A percentile compares a stretch with the other conserved stretches of the same genome.
These are phyloP conservation scores for Blepharisma stoltei DNA, from an alignment of 73 alveolate genomes.

Conservation along the genomic window DNA sequence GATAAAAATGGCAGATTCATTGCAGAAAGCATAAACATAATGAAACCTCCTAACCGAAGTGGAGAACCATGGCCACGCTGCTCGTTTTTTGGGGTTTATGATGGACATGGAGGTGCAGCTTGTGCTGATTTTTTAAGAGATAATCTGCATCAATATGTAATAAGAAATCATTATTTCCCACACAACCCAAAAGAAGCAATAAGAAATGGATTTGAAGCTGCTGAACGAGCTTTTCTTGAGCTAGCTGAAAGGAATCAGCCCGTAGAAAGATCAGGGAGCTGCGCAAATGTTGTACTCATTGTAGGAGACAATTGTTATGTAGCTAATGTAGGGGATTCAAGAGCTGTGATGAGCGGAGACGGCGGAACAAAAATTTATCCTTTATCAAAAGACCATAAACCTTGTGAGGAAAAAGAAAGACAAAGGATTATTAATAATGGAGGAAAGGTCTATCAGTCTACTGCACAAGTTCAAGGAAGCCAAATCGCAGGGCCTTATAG, in stretches of 20 bases:
- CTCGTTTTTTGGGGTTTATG: constrained; percentile 93
- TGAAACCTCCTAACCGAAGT: constrained; percentile 63
- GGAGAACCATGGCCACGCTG: constrained; percentile 94
- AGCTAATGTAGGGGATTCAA: constrained; percentile 94
- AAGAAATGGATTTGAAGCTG: constrained; percentile 85
- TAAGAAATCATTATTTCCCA: constrained; percentile 83
- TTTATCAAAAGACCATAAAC: constrained; percentile 88
- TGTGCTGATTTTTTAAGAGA: constrained; percentile 97
- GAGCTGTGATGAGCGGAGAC: constrained; percentile 53
- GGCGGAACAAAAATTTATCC: constrained; percentile 56
- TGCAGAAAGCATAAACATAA: constrained; percentile 58
- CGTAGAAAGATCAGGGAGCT: constrained; percentile 86
- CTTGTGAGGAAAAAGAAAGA: constrained; percentile 57
- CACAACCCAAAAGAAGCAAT: constrained; percentile 86
- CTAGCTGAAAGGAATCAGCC: constrained; percentile 42
- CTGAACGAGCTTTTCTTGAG: constrained; percentile 81
- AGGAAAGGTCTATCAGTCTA: constrained; percentile 72
- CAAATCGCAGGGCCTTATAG: constrained; percentile 77
- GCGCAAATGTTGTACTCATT: constrained; percentile 79
- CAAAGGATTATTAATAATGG: constrained; percentile 77
- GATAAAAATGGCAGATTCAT: too few relatives aligned
- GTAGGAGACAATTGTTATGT: constrained; percentile 74
- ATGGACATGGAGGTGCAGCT: constrained; percentile 99
- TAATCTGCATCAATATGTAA: constrained; percentile 81
- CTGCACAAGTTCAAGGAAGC: constrained; percentile 27